Base-by-base conservation (phyloP, 2,329 filamentous ascomycete species). In the Botrytis medusae region DNA sequence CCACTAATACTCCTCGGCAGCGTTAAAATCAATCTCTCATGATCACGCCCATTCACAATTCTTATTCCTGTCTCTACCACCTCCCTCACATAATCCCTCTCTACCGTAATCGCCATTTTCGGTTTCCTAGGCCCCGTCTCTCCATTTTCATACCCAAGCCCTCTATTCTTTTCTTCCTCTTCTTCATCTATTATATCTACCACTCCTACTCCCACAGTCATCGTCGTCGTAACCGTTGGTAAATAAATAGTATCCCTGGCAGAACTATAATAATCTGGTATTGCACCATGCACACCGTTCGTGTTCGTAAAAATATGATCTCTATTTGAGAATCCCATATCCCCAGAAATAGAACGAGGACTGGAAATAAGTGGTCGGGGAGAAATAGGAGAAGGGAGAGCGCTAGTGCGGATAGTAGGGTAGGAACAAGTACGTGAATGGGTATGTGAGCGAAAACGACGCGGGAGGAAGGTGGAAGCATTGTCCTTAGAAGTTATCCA, bases 401-500 rank as follows among this genome's bases (percentile, higher is more conserved):
- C 10, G 42, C 25, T 44, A 1, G 40, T 32, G n/a, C 37, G 59
- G 22, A 61, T 44, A 2, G n/a, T 44, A 1, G 61, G 61, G 40
- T 63, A 44, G 7, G 61, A 63, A 29, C 16, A 42, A 5, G 25
- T 62, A 9, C 5, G 34, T 16, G 20, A 57, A n/a, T 59, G 40
- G 12, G 42, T 7, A 20, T 32, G 69, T 7, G 37, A 40, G 6
- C 40, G 20, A 34, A 44, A 46, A 4, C 10, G 57, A 29, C 8
- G 42, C 42, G n/a, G 69, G 16, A 54, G 25, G 22, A 54, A 54
- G 5, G 77, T 78, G 1, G 75, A 77, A 22, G 77, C 79, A 51
- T 82, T 81, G 70, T 85, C 83, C 73, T 81, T 82, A 22, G 81
- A 81, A 8, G 84, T 85, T 60, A 89, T 85, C 88, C 88, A 91